These are phyloP conservation scores for Dothiorella sarmentorum DNA, from an alignment of 2,329 filamentous ascomycete genomes.

Conservation along the genomic window DNA sequence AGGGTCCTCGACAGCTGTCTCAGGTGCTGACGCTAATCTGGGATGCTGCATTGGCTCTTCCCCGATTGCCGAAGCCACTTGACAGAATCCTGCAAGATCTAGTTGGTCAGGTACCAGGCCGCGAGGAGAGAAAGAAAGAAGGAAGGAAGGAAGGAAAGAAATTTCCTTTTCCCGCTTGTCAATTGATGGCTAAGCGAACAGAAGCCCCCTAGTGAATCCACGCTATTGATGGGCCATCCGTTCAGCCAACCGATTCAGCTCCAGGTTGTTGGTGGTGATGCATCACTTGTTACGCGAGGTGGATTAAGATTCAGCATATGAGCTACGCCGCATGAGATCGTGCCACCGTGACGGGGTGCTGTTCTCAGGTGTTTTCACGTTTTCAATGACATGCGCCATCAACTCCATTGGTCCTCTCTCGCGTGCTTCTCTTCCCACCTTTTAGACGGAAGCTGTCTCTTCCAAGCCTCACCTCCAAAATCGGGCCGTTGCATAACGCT, in stretches of 20 bases:
- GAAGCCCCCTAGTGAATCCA: background rate
- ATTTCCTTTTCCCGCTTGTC: background rate
- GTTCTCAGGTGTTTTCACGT: too few relatives aligned
- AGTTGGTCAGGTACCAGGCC: background rate
- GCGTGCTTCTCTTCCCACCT: too few relatives aligned
- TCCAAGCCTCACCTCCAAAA: too few relatives aligned
- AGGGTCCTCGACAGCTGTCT: background rate
- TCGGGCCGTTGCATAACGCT: too few relatives aligned
- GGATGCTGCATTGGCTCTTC: background rate
- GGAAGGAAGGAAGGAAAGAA: background rate
- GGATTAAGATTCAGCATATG: background rate
- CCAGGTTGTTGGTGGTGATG: background rate
- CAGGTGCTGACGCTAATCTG: background rate
- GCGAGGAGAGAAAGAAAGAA: too few relatives aligned
- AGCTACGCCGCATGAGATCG: background rate
- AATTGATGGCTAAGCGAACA: background rate
- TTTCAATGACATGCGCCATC: too few relatives aligned
- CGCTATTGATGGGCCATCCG: background rate
- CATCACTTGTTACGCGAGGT: constrained; percentile 3
- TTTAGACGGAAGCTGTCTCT: too few relatives aligned
- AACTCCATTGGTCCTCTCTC: too few relatives aligned
- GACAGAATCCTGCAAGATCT: background rate
- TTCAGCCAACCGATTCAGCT: background rate
- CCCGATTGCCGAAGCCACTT: background rate
- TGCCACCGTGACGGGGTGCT: too few relatives aligned